phyloP scores from a whole-genome alignment of 2,329 filamentous ascomycete species.

The Apiospora pterosperma region DNA sequence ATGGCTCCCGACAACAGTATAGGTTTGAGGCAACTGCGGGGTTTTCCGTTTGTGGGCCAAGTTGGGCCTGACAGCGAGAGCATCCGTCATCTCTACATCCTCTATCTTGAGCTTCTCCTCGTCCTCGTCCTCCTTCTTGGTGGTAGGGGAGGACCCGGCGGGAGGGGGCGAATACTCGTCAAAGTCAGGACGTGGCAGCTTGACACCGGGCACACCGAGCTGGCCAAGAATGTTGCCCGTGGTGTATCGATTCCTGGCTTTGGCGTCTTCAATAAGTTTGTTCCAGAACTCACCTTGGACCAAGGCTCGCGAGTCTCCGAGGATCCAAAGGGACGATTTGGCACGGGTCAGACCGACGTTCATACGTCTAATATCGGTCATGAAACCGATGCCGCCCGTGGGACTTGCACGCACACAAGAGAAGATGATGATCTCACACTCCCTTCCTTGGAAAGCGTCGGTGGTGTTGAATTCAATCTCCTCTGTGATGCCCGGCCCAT shows the following conservation, averaged over 20 bases:
- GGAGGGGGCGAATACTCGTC: constrained; percentile 1
- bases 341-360: constrained; percentile 97
- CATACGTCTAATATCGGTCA: constrained; percentile 98
- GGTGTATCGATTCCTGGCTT: constrained; percentile 71
- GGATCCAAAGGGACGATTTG: constrained; percentile 93
- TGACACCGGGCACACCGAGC: constrained; percentile 41
- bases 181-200: constrained; percentile 24
- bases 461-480: constrained; percentile 97
- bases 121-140: neutral
- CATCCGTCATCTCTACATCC: constrained; percentile 27
- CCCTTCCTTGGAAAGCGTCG: constrained; percentile 94
- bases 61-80: constrained; percentile 6
- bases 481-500: constrained; percentile 71
- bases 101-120: constrained; percentile 6
- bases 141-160: neutral
- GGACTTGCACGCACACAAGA: constrained; percentile 92
- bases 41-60: constrained; percentile 14
- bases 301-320: constrained; percentile 86
- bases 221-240: constrained; percentile 54
- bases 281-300: constrained; percentile 89
- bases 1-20: constrained; percentile 21
- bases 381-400: constrained; percentile 96
- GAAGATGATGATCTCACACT: constrained; percentile 98
- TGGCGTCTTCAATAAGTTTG: constrained; percentile 79
- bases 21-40: constrained; percentile 22